Evolutionary conservation across 73 alveolate species (phyloP).

Genomic region (Tetrahymena elliotti): DNA sequence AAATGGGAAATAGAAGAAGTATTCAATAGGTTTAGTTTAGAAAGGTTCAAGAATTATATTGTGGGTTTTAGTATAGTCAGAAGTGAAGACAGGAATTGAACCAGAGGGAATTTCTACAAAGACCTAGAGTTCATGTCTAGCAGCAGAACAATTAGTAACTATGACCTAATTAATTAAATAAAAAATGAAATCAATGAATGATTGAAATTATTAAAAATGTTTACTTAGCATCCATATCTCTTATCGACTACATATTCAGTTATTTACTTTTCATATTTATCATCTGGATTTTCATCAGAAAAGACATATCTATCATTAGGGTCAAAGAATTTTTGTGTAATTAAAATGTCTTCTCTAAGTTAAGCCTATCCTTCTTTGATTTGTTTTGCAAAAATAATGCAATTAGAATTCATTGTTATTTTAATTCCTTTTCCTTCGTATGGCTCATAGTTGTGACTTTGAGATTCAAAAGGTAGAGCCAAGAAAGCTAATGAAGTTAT

Average conservation of each 20-base stretch:
- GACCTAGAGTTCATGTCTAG: slow-evolving; percentile 53
- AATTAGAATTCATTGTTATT: slow-evolving; percentile 48
- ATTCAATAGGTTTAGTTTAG: slow-evolving; percentile 60
- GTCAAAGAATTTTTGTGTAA: slow-evolving; percentile 71
- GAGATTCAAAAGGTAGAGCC: slow-evolving; percentile 69
- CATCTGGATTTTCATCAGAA: slow-evolving; percentile 43
- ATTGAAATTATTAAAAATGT: neutral
- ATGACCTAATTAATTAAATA: slow-evolving; percentile 22
- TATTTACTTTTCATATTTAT: slow-evolving; percentile 50
- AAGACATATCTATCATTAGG: slow-evolving; percentile 22
- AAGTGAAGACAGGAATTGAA: slow-evolving; percentile 61
- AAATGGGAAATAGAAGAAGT: slow-evolving; percentile 87
- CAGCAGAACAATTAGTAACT: slow-evolving; percentile 79
- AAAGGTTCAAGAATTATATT: slow-evolving; percentile 52
- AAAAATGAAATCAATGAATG: neutral
- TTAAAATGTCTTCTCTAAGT: slow-evolving; percentile 62
- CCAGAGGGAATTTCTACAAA: slow-evolving; percentile 90
- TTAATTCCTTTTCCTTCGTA: slow-evolving; percentile 55
- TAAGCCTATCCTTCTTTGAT: slow-evolving; percentile 68
- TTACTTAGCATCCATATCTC: slow-evolving; percentile 68
- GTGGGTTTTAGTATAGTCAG: slow-evolving; percentile 57
- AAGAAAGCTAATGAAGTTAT: slow-evolving; percentile 58
- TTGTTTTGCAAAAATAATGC: slow-evolving; percentile 71
- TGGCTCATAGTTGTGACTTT: slow-evolving; percentile 58
- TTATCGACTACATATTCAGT: slow-evolving; percentile 62